Percentiles rank a stretch among this genome's conserved stretches.
Evolutionary conservation across 2,329 filamentous ascomycete genomes (phyloP).

Genomic region (Neonectria hederae): DNA sequence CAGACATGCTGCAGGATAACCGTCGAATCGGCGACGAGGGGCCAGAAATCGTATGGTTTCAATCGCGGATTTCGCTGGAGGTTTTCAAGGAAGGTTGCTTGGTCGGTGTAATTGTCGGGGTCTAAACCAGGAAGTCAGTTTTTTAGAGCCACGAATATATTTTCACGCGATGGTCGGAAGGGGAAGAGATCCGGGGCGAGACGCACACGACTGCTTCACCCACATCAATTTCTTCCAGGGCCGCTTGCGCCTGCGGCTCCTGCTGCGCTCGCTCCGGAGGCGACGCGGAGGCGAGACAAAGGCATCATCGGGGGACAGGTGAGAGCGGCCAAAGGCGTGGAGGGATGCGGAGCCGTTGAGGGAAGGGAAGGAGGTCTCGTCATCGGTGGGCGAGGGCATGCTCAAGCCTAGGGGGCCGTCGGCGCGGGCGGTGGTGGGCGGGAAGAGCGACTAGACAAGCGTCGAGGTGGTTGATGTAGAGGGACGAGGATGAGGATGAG

Average conservation of each 20-base stretch:
- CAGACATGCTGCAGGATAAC: slow-evolving; percentile 98
- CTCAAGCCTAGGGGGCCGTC: slow-evolving; percentile 14
- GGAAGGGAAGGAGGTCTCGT: slow-evolving; percentile 50
- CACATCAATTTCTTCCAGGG: slow-evolving; percentile 96
- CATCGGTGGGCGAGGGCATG: slow-evolving; percentile 52
- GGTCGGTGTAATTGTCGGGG: slow-evolving; percentile 99
- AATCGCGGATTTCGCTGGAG: slow-evolving; percentile 93
- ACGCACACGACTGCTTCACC: slow-evolving; percentile 84
- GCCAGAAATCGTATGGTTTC: slow-evolving; percentile 98
- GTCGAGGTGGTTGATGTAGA: slow-evolving; percentile 13
- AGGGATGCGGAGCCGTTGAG: slow-evolving; percentile 45
- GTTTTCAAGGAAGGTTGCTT: slow-evolving; percentile 94
- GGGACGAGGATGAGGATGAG: slow-evolving; percentile 8
- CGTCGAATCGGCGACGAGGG: slow-evolving; percentile 91
- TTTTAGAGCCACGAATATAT: background rate
- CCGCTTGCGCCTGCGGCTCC: slow-evolving; percentile 74
- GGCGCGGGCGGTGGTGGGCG: background rate
- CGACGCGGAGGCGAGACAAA: slow-evolving; percentile 73
- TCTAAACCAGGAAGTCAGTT: slow-evolving; percentile 59
- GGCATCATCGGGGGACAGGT: slow-evolving; percentile 86
- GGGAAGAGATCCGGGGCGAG: background rate
- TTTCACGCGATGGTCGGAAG: background rate
- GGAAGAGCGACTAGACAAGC: slow-evolving; percentile 6
- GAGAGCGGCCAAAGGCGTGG: slow-evolving; percentile 64
- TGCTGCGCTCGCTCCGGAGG: slow-evolving; percentile 65